Evolutionary conservation across 495 filamentous ascomycete genomes (phyloP).

Genomic region (Aspergillus sparsus): DNA sequence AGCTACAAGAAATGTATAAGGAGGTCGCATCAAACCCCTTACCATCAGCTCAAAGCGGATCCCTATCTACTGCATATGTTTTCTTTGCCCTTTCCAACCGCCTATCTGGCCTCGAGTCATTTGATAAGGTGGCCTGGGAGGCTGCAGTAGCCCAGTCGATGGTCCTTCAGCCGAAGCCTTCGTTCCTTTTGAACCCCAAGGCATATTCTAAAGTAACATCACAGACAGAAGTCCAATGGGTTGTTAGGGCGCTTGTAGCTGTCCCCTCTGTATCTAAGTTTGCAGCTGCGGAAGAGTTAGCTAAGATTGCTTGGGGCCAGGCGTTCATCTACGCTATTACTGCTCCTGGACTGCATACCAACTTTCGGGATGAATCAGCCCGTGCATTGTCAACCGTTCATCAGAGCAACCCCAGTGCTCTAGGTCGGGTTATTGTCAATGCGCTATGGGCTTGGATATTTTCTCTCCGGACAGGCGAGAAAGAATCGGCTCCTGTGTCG

Average conservation of each 20-base stretch:
- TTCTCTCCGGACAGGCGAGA: conserved; percentile 63
- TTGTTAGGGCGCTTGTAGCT: conserved; percentile 66
- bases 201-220: conserved; percentile 74
- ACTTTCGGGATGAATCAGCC: conserved; percentile 59
- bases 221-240: conserved; percentile 77
- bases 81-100: conserved; percentile 59
- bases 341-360: conserved; percentile 55
- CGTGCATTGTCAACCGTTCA: conserved; percentile 61
- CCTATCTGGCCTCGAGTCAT: conserved; percentile 32
- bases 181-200: conserved; percentile 80
- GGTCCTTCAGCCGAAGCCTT: conserved; percentile 68
- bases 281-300: conserved; percentile 32
- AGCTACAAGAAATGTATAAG: conserved; percentile 70
- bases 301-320: conserved; percentile 70
- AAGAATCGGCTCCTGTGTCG: conserved; percentile 70
- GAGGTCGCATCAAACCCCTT: conserved; percentile 77
- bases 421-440: conserved; percentile 61
- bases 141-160: conserved; percentile 64
- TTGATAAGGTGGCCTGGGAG: conserved; percentile 41
- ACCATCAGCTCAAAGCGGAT: conserved; percentile 72
- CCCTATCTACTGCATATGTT: conserved; percentile 72
- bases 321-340: conserved; percentile 78
- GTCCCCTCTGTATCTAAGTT: conserved; percentile 50
- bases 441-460: conserved; percentile 85
- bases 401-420: conserved; percentile 47